A percentile compares a stretch with the other conserved stretches of the same genome.
Conservation (phyloP, 192 early-diverging fungal species). For the Geosiphon pyriformis region DNA sequence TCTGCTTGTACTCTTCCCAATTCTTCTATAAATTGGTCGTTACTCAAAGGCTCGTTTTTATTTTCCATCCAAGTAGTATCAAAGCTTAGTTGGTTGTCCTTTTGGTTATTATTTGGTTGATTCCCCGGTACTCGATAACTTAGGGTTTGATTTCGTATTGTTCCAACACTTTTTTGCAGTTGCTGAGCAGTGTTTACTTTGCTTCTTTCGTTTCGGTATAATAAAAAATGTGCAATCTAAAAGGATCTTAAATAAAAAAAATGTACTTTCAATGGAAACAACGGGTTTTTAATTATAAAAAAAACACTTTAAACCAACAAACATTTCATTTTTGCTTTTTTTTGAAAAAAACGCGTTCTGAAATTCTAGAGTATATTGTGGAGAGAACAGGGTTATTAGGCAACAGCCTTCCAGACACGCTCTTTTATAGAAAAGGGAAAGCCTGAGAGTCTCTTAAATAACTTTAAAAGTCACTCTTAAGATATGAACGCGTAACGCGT, state of each 20-base stretch:
- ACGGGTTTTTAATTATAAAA: not conserved
- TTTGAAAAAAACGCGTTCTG: no score
- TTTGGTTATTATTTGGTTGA: not conserved
- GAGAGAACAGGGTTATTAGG: no score
- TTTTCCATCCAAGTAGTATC: not conserved
- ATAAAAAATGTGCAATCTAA: not conserved
- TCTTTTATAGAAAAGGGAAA: not conserved
- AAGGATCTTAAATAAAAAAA: not conserved
- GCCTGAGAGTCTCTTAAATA: not conserved
- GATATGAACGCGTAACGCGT: not conserved
- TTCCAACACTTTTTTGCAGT: not conserved
- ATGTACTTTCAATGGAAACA: not conserved
- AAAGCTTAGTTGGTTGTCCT: not conserved
- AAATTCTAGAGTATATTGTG: no score
- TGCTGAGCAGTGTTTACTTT: not conserved
- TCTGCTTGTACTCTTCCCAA: not conserved
- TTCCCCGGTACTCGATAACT: not conserved
- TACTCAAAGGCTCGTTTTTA: not conserved
- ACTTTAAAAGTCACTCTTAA: no score
- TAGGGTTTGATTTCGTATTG: not conserved
- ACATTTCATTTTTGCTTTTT: no score
- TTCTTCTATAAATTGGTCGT: not conserved
- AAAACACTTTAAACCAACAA: not conserved
- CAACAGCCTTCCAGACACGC: not conserved
- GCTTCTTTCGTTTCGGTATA: slow-evolving; percentile 4